Conservation (phyloP, 1,284 basidiomycete species). For the Grifola frondosa region DNA sequence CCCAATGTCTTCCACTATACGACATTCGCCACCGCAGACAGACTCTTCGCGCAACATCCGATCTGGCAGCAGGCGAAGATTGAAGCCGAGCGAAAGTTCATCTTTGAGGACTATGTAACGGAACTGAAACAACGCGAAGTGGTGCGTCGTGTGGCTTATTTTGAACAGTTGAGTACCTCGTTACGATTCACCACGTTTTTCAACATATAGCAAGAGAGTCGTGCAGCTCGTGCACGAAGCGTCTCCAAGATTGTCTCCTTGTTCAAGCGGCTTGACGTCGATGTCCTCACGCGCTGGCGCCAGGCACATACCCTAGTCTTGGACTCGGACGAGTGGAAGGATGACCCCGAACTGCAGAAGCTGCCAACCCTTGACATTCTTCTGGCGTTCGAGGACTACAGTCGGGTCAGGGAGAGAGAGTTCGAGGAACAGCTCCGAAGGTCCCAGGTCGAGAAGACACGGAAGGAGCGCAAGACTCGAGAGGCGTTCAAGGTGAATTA, state of each 20-base stretch:
- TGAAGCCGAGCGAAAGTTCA: conserved; percentile 77
- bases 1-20: conserved; percentile 87
- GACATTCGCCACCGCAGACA: conserved; percentile 84
- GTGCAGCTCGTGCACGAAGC: conserved; percentile 72
- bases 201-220: conserved; percentile 63
- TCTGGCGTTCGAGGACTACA: conserved; percentile 89
- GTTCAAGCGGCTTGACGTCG: conserved; percentile 81
- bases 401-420: conserved; percentile 82
- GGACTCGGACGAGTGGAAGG: conserved; percentile 76
- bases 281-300: conserved; percentile 88
- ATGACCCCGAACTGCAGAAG: conserved; percentile 71
- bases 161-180: conserved; percentile 2
- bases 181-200: conserved; percentile 3
- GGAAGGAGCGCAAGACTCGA: conserved; percentile 82
- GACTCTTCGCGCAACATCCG: conserved; percentile 77
- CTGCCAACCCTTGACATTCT: conserved; percentile 89
- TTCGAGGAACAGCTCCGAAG: conserved; percentile 82
- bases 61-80: conserved; percentile 86
- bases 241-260: conserved; percentile 76
- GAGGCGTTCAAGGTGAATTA: conserved; percentile 77
- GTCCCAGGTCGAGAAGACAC: conserved; percentile 77
- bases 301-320: conserved; percentile 75
- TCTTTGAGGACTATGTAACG: conserved; percentile 87
- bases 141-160: conserved; percentile 45
- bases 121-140: conserved; percentile 86